A percentile compares a stretch with the other conserved stretches of the same genome.
Conservation (phyloP, 2,329 filamentous ascomycete species). For the Fusarium succisae region DNA sequence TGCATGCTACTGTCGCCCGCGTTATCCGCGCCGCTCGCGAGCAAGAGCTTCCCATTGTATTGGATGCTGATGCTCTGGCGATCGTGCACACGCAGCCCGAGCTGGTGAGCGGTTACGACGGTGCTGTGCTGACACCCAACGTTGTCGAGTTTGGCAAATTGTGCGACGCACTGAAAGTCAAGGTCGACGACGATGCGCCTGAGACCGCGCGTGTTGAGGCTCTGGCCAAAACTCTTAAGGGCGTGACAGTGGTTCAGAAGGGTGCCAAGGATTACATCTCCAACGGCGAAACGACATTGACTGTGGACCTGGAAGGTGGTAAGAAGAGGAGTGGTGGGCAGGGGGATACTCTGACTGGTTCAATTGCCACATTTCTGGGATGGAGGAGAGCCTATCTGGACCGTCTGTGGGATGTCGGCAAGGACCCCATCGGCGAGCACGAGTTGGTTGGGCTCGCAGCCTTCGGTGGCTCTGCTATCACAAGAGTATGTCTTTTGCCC, state of each 20-base stretch:
- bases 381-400: conserved; percentile 91
- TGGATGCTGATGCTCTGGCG: conserved; percentile 90
- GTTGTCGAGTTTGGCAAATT: conserved; percentile 90
- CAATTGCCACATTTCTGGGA: conserved; percentile 85
- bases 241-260: conserved; percentile 93
- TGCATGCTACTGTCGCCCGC: conserved; percentile 84
- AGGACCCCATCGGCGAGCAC: conserved; percentile 56
- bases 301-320: conserved; percentile 82
- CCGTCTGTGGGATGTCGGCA: conserved; percentile 73
- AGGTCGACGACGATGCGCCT: conserved; percentile 54
- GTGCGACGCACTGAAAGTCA: conserved; percentile 77
- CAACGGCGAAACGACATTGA: conserved; percentile 78
- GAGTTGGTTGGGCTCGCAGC: conserved; percentile 81
- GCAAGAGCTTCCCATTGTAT: conserved; percentile 78
- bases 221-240: conserved; percentile 79
- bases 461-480: conserved; percentile 87
- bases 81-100: conserved; percentile 80
- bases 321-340: conserved; percentile 92
- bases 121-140: conserved; percentile 93
- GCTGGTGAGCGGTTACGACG: conserved; percentile 80
- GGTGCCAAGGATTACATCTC: conserved; percentile 84
- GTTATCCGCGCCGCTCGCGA: conserved; percentile 83
- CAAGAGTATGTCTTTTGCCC: conserved; percentile 66
- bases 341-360: conserved; percentile 93
- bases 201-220: conserved; percentile 65